These are phyloP conservation scores for Calonectria hongkongensis DNA, from an alignment of 2,329 filamentous ascomycete genomes.

Conservation along the genomic window DNA sequence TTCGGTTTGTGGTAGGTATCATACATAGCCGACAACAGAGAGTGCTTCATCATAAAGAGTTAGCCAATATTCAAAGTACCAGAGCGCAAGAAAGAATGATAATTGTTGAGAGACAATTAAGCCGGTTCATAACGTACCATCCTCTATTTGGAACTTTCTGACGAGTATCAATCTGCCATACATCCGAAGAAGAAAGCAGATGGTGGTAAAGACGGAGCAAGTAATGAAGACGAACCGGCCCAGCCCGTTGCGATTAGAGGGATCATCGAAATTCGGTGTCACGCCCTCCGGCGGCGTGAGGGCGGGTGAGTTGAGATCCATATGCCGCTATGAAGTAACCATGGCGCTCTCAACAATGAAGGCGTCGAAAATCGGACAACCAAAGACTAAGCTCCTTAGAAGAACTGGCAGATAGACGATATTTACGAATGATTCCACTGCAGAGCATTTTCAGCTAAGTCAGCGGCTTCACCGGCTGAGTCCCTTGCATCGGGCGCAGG, in stretches of 20 bases:
- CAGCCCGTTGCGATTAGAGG: not conserved
- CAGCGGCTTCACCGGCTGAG: not conserved
- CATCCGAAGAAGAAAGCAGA: not conserved
- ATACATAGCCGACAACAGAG: not conserved
- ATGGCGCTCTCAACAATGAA: not conserved
- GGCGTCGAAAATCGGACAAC: not conserved
- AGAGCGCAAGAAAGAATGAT: too few relatives aligned
- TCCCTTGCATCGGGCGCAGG: not conserved
- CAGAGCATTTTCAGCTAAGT: not conserved
- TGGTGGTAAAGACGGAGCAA: not conserved
- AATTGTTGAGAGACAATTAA: not conserved
- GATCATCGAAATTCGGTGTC: not conserved
- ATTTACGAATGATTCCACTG: not conserved
- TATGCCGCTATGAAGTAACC: not conserved
- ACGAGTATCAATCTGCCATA: not conserved
- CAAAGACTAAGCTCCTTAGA: not conserved
- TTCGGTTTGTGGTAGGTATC: not conserved
- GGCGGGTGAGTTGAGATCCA: slow-evolving; percentile 14
- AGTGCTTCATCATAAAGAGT: not conserved
- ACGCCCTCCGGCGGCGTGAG: slow-evolving; percentile 1
- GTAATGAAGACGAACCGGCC: not conserved
- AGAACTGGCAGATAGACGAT: not conserved
- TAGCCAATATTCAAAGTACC: not conserved
- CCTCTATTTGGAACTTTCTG: slow-evolving; percentile 7
- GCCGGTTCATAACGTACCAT: not conserved